Conservation (phyloP, 1,139 yeast species). For the Hemisphaericaspora lyxosophila region DNA sequence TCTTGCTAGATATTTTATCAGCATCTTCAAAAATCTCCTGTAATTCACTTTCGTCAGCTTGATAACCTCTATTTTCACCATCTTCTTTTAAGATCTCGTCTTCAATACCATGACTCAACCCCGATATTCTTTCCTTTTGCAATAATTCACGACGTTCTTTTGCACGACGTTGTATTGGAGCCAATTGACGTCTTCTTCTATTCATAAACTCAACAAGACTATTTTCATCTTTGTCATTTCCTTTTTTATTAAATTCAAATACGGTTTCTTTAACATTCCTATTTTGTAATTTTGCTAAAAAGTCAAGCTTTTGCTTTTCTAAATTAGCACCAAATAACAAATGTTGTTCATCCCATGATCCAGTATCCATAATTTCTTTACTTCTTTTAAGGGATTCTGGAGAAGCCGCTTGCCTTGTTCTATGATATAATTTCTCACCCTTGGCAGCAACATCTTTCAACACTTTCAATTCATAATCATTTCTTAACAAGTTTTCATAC, state of each 20-base stretch:
- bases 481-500: conserved; percentile 57
- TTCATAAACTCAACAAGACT: conserved; percentile 81
- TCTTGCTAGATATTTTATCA: conserved; percentile 43
- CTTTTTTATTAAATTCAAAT: conserved; percentile 74
- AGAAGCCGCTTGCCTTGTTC: conserved; percentile 86
- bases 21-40: conserved; percentile 62
- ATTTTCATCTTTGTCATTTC: conserved; percentile 49
- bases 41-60: conserved; percentile 50
- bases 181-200: conserved; percentile 80
- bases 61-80: conserved; percentile 55
- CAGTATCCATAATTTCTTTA: conserved; percentile 72
- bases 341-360: conserved; percentile 86
- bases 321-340: conserved; percentile 68
- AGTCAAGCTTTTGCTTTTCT: conserved; percentile 72
- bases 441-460: conserved; percentile 72
- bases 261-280: conserved; percentile 83
- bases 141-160: conserved; percentile 65
- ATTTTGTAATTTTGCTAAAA: conserved; percentile 68
- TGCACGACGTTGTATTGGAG: conserved; percentile 81
- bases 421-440: conserved; percentile 84
- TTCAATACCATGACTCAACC: conserved; percentile 70
- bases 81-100: conserved; percentile 62
- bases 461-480: conserved; percentile 68
- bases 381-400: conserved; percentile 80
- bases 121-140: conserved; percentile 75